Evolutionary conservation across 1,284 basidiomycete genomes (phyloP), one percentile per base, ranked within the genome.

Genomic region (Ganoderma multipileum): DNA sequence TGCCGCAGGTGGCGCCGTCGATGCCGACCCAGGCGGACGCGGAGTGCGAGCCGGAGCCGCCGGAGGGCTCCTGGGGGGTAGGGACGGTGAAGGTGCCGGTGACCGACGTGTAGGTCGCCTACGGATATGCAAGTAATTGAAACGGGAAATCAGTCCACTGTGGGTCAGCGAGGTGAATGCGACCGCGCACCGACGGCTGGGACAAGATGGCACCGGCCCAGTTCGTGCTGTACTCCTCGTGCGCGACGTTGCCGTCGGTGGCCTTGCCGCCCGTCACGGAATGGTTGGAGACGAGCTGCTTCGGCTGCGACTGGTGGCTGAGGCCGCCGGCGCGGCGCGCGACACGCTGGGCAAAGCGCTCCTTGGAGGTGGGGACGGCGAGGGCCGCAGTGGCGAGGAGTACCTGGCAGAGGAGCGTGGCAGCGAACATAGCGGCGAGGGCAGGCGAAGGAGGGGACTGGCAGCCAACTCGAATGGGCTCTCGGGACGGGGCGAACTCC

Each of bases 11-110:
- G 38, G 7, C 38, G 38, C 38, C 38, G 38, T 39, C 38, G 38
- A 39, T 39, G 38, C 38, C 38, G 38, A 39, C 38, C 38, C 38
- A 39, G 38, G 38, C 38, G 38, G 38, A 39, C 6, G 38, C 38
- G 38, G 8, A 39, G 38, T 39, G 38, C 38, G 38, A 9, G 12
- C 38, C 38, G 9, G 38, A 39, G 38, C 38, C 38, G 38, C 76
- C 75, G 39, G 74, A 73, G 42, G 77, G 76, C 60, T 68, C 72
- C 41, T 62, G 59, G 42, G 75, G 75, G 11, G 72, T 77, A 59
- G 77, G 77, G 52, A 78, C 77, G 61, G 74, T 75, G 73, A 81
- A 81, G 2, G 78, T 80, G 9, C 76, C 79, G 39, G 76, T 77
- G 12, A 77, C 77, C 28, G 75, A 65, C 71, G 74, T 78, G 74